Conservation (phyloP, 192 early-diverging fungal species). For the Coemansia sp. region DNA sequence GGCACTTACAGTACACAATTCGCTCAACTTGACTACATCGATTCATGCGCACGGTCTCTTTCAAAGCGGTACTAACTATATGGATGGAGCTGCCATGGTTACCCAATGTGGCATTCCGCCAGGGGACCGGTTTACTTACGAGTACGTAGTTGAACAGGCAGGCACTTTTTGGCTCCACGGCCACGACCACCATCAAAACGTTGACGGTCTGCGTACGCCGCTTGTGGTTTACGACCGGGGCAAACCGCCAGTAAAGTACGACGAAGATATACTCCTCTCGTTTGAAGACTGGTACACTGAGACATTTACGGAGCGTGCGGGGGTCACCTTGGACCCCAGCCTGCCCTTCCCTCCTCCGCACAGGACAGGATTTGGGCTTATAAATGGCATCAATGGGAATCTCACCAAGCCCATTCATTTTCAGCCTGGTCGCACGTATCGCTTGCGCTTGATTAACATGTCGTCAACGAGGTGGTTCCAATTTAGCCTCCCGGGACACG, state of each 20-base stretch:
- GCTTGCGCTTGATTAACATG: conserved; percentile 78
- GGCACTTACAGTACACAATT: conserved; percentile 48
- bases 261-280: conserved; percentile 61
- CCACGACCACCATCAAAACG: conserved; percentile 68
- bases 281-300: conserved; percentile 71
- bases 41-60: conserved; percentile 79
- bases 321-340: conserved; percentile 50
- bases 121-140: conserved; percentile 63
- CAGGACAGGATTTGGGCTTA: conserved; percentile 53
- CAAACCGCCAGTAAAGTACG: conserved; percentile 55
- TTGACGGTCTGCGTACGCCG: conserved; percentile 72
- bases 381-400: conserved; percentile 49
- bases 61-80: conserved; percentile 63
- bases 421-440: conserved; percentile 70
- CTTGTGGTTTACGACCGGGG: conserved; percentile 63
- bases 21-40: conserved; percentile 58
- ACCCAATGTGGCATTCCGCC: conserved; percentile 77
- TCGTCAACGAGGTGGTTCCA: conserved; percentile 63
- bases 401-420: conserved; percentile 57
- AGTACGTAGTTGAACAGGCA: conserved; percentile 58
- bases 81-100: conserved; percentile 66
- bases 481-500: conserved; percentile 73
- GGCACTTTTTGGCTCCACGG: conserved; percentile 86
- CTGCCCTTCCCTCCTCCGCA: conserved; percentile 57
- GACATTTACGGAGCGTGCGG: conserved; percentile 53